Percentiles rank a stretch among this genome's conserved stretches.
These are phyloP conservation scores for Ceratorhiza oryzae-sativae DNA, from an alignment of 1,284 basidiomycete genomes.

Conservation along the genomic window DNA sequence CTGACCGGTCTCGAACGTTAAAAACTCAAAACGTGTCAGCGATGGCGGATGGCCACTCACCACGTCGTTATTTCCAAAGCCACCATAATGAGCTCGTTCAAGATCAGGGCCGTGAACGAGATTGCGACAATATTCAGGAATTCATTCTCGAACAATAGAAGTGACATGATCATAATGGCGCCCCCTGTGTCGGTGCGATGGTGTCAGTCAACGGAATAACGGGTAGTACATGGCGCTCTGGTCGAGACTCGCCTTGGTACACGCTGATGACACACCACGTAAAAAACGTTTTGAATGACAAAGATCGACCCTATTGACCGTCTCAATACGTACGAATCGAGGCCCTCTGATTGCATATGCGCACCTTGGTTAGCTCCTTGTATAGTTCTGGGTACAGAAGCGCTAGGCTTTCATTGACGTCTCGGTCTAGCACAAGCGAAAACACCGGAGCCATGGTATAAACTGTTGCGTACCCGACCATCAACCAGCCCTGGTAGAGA, in stretches of 20 bases:
- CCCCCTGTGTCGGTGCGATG: constrained; percentile 64
- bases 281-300: constrained; percentile 98
- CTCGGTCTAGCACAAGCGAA: constrained; percentile 93
- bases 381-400: constrained; percentile 97
- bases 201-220: constrained; percentile 26
- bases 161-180: constrained; percentile 97
- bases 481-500: constrained; percentile 96
- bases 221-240: background rate
- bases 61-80: constrained; percentile 97
- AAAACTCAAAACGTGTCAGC: background rate
- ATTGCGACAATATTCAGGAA: constrained; percentile 98
- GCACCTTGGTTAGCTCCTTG: constrained; percentile 93
- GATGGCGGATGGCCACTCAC: constrained; percentile 56
- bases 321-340: background rate
- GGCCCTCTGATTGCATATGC: constrained; percentile 41
- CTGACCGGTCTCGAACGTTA: constrained; percentile 52
- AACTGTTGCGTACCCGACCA: constrained; percentile 97
- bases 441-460: constrained; percentile 99
- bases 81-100: constrained; percentile 99
- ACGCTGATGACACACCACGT: constrained; percentile 97
- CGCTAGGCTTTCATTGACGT: constrained; percentile 95
- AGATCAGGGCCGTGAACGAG: constrained; percentile 93
- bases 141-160: constrained; percentile 96
- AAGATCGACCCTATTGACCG: constrained; percentile 74
- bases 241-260: constrained; percentile 80